Base-by-base conservation (phyloP, 495 filamentous ascomycete genomes). In the Clavariopsis aquatica region DNA sequence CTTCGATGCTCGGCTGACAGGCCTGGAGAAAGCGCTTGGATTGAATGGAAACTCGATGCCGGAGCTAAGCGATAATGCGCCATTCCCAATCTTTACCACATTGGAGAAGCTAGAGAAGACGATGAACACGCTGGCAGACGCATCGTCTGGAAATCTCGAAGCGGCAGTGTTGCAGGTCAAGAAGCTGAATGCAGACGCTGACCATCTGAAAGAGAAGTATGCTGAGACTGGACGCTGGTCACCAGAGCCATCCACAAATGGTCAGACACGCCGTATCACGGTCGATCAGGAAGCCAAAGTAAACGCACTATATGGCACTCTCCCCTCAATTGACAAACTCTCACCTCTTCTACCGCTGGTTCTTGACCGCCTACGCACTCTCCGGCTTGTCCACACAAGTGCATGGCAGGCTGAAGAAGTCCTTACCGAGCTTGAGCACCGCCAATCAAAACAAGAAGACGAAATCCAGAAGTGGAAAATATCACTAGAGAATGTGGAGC, bases 391-490 rank as follows among this genome's bases (percentile, higher is more conserved):
- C 34, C 94, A 99, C 69, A 85, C 90, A 0, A 90, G 90, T 66
- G 93, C 95, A 2, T 92, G 89, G 24, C 85, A 84, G n/a, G 93
- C 94, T 5, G 84, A 86, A n/a, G 85, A 92, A 60, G 87, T 82
- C 0, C 78, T 99, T 47, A 84, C 87, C 49, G 84, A 83, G 62
- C 78, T 96, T 13, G 92, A 96, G 76, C 83, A 81, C 69, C 81
- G 85, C 47, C 94, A 98, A 72, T 85, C 83, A 15, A 90, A 93
- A 59, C 93, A 94, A 88, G 85, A 81, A 12, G 77, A 78, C 13
- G 94, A 98, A 72, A 87, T 98, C 41, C 84, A 85, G 74, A 85
- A 86, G 71, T 98, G 95, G 95, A 84, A 84, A 52, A 89, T 91
- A 66, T 90, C 89, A 0, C 74, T 98, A 23, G 83, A 85, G 59